Base-by-base conservation (phyloP, 768 basidiomycete species). In the Amanita pallidorosea region DNA sequence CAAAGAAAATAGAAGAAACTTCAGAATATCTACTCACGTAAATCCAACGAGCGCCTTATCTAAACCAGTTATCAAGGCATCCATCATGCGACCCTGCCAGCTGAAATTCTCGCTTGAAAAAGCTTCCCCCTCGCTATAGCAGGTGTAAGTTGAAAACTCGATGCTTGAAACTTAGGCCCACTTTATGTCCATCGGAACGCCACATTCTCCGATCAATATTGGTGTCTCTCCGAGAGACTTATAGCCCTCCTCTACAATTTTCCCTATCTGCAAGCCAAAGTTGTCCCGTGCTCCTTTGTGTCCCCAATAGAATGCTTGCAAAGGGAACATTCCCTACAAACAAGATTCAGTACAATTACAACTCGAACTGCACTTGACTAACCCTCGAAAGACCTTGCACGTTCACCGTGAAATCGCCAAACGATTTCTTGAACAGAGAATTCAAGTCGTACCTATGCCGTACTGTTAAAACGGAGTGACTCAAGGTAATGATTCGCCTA, bases 161-260 rank as follows among this genome's bases (percentile, higher is more conserved):
- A 23, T 27, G n/a, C 40, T 27, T 27, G n/a, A 3, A 13, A 34
- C n/a, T n/a, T 7, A 35, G 3, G 70, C 85, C 38, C 58, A 93
- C 92, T 99, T 97, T 76, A 96, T 80, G 58, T 99, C 96, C 85
- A 98, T 95, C 1, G 95, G 95, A 18, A 97, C 74, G 27, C 95
- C 95, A 55, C 86, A 89, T 65, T 99, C 95, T 17, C 94, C 94
- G 53, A 99, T 77, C 11, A 97, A 65, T 36, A 91, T 79, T 9
- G 95, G 95, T 15, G 67, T 76, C 59, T 93, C 88, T 22, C 89
- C 91, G 0, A 96, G 72, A 3, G 79, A 70, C 29, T 74, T 64
- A 57, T 88, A 80, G 0, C 77, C 84, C 17, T 76, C 71, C 48
- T 86, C 73, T 5, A 90, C 79, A 44, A 97, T 76, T 54, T 83